Conservation (phyloP, 306 rosid genomes). For the Boehmeria nivea region DNA sequence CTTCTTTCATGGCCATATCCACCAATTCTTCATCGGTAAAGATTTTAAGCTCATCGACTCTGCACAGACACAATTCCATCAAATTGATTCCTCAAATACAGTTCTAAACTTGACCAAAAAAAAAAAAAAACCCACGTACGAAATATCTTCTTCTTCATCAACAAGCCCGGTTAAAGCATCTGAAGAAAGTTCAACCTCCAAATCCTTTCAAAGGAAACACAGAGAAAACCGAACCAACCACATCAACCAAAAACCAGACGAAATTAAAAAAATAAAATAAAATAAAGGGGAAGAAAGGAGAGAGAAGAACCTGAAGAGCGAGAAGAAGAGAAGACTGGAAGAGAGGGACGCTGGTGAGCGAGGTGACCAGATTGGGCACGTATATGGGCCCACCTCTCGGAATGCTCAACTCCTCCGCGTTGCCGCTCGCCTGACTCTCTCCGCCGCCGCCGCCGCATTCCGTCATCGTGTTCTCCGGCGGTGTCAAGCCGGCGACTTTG, state of each 20-base stretch:
- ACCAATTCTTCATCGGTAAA: constrained; percentile 67
- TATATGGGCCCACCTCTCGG: constrained; percentile 88
- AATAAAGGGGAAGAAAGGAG: not conserved
- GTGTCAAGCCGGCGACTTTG: no score
- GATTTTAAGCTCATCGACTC: constrained; percentile 73
- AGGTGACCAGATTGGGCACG: constrained; percentile 45
- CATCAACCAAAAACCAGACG: not conserved
- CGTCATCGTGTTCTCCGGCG: not conserved
- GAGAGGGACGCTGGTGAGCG: constrained; percentile 43
- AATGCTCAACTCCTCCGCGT: constrained; percentile 20
- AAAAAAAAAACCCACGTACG: constrained; percentile 28
- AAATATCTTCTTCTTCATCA: constrained; percentile 41
- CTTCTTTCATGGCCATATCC: constrained; percentile 72
- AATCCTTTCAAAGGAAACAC: no score
- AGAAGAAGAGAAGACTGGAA: constrained; percentile 44
- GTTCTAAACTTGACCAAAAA: not conserved
- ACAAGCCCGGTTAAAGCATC: constrained; percentile 20
- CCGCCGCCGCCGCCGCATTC: not conserved
- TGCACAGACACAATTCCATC: constrained; percentile 18
- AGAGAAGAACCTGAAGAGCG: constrained; percentile 50
- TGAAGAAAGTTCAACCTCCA: constrained; percentile 42
- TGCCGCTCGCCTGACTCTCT: not conserved
- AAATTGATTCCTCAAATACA: not conserved
- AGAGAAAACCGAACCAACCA: not conserved
- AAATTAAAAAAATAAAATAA: not conserved